Base-by-base conservation (phyloP, 257 asterid genomes). In the Solanum rostratum region DNA sequence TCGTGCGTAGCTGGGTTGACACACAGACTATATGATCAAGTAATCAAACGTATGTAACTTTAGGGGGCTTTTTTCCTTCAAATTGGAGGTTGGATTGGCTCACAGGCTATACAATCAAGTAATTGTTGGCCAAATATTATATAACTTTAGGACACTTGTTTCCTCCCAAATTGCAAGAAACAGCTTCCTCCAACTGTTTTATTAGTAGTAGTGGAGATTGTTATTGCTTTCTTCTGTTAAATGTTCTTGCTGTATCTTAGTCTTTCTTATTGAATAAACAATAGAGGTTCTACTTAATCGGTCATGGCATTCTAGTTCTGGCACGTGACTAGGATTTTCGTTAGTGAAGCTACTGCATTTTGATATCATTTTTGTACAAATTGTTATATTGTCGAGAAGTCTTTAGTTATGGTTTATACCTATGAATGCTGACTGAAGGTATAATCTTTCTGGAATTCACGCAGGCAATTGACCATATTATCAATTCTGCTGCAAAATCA, bases 401-500 rank as follows among this genome's bases (percentile, higher is more conserved):
- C 80, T 41, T 43, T 54, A 41, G 69, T 8, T 71, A 41, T 20
- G 54, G 33, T 39, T 39, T 43, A 41, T 71, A 3, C 54, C 11
- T 43, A 43, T 71, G 80, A 71, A 37, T 2, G 33, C 37, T 71
- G 55, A 71, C 80, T 27, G 6, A 41, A 43, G 55, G 66, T 59
- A 59, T 59, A 43, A 71, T 49, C 4, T 49, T 50, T 37, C 50
- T 76, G 63, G 66, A 22, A 59, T 59, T 59, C 30, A 59, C n/a
- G 66, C 91, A 94, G 98, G 99, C 95, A 82, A 94, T 95, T 39
- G 99, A 95, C 86, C 99, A 94, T 86, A 91, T 95, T 46, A 95
- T 94, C 82, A 94, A 94, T 89, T 95, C 99, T 89, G 99, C 98
- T 45, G 98, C 98, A 85, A 95, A 95, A 87, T 91, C 97, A 66